Conservation (phyloP, 208 protist genomes). For the Vickermania ingenoplastis region DNA sequence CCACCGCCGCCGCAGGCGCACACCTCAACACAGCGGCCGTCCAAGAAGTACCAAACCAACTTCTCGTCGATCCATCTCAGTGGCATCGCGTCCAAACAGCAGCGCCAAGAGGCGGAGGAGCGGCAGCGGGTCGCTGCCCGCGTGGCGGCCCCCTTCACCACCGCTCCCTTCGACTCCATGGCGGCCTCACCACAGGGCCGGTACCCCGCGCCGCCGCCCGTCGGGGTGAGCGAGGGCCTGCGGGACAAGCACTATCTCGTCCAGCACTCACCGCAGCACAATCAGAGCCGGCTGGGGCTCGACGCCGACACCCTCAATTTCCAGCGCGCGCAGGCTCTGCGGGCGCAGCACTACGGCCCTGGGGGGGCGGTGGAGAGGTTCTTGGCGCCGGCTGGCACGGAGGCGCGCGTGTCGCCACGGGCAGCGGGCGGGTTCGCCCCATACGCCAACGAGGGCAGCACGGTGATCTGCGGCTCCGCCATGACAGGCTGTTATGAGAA, state of each 20-base stretch:
- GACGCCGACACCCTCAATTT: conserved; percentile 31
- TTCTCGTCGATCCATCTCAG: background rate
- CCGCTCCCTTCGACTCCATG: conserved; percentile 27
- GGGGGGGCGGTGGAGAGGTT: conserved; percentile 10
- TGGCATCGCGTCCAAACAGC: background rate
- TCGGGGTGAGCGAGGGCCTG: conserved; percentile 32
- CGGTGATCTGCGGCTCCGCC: background rate
- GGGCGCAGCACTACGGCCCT: conserved; percentile 16
- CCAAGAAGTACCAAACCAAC: conserved; percentile 1
- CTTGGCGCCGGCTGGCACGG: background rate
- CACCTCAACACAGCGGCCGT: background rate
- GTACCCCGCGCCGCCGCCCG: conserved; percentile 55
- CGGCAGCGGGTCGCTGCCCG: background rate
- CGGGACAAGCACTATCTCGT: conserved; percentile 23
- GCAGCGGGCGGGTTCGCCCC: background rate
- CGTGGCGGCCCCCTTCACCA: background rate
- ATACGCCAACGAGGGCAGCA: background rate
- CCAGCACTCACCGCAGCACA: conserved; percentile 14
- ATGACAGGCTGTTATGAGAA: background rate
- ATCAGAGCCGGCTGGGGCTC: conserved; percentile 11
- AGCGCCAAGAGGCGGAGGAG: background rate
- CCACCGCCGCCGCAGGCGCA: background rate
- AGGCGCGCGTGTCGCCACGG: background rate
- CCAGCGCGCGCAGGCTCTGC: conserved; percentile 24
- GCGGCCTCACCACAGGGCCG: conserved; percentile 18